Conservation (phyloP, 1,139 yeast genomes). For the Insectozyma bohioensis region DNA sequence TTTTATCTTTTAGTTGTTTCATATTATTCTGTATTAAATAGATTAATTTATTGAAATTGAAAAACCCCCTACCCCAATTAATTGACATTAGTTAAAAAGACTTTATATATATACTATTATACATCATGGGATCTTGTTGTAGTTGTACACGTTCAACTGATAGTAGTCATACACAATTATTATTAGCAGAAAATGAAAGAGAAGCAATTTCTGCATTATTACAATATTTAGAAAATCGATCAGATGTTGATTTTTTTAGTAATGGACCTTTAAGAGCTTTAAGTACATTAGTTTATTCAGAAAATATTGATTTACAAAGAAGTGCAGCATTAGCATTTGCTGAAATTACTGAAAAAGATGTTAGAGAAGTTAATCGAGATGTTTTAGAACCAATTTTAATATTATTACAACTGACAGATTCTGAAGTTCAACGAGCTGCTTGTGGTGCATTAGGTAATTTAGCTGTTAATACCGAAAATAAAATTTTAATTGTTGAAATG, state of each 20-base stretch:
- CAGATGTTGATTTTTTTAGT: slow-evolving; percentile 88
- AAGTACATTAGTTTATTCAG: slow-evolving; percentile 90
- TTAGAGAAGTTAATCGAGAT: slow-evolving; percentile 84
- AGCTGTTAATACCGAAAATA: slow-evolving; percentile 95
- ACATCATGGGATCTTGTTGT: slow-evolving; percentile 65
- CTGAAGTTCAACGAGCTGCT: slow-evolving; percentile 97
- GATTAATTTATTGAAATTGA: no score
- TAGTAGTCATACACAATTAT: slow-evolving; percentile 64
- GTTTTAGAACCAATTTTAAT: slow-evolving; percentile 92
- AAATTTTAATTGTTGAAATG: slow-evolving; percentile 91
- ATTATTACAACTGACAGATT: slow-evolving; percentile 79
- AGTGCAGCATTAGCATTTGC: slow-evolving; percentile 99
- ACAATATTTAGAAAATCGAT: slow-evolving; percentile 80
- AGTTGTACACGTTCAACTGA: slow-evolving; percentile 51
- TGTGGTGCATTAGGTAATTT: slow-evolving; percentile 97
- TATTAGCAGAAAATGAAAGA: slow-evolving; percentile 94
- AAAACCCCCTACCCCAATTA: no score
- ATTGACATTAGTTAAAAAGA: no score
- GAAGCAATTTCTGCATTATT: slow-evolving; percentile 91
- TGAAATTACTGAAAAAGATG: slow-evolving; percentile 95
- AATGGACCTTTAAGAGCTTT: slow-evolving; percentile 88
- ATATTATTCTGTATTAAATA: no score
- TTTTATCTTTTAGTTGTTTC: no score
- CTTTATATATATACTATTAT: no score
- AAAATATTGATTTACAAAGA: slow-evolving; percentile 90